Conservation (phyloP, 495 filamentous ascomycete genomes). For the Neurospora sp. region DNA sequence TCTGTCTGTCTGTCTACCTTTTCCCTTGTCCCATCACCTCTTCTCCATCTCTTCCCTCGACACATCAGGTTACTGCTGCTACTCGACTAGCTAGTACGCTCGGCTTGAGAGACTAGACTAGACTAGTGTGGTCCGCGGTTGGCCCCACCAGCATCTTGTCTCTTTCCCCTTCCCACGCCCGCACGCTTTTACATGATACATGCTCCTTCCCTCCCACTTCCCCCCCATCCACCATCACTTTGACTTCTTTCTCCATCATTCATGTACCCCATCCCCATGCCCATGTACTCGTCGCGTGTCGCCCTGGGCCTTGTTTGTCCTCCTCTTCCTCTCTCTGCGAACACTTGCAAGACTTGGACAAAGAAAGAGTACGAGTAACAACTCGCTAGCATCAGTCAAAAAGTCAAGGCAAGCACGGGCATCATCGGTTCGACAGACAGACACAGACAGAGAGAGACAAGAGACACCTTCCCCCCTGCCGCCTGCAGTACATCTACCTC, state of each 20-base stretch:
- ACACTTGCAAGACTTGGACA: not conserved
- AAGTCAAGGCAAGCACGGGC: not conserved
- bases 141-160: not conserved
- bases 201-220: not conserved
- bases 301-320: conserved; percentile 10
- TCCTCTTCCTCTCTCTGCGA: not conserved
- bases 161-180: conserved; percentile 3
- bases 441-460: not conserved
- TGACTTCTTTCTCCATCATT: conserved; percentile 1
- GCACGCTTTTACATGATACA: conserved; percentile 6
- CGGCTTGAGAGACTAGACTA: not conserved
- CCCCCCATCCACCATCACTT: not conserved
- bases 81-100: not conserved
- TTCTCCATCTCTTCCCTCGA: not conserved
- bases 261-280: conserved; percentile 19
- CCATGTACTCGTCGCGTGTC: conserved; percentile 18
- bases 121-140: not conserved
- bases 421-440: not conserved
- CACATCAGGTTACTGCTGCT: not conserved
- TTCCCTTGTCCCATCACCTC: not conserved
- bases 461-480: not conserved
- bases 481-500: not conserved
- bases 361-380: not conserved
- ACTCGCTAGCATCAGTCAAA: not conserved
- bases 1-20: conserved; percentile 14